phyloP scores from a whole-genome alignment of 2,329 filamentous ascomycete species.

The Alternaria dauci region DNA sequence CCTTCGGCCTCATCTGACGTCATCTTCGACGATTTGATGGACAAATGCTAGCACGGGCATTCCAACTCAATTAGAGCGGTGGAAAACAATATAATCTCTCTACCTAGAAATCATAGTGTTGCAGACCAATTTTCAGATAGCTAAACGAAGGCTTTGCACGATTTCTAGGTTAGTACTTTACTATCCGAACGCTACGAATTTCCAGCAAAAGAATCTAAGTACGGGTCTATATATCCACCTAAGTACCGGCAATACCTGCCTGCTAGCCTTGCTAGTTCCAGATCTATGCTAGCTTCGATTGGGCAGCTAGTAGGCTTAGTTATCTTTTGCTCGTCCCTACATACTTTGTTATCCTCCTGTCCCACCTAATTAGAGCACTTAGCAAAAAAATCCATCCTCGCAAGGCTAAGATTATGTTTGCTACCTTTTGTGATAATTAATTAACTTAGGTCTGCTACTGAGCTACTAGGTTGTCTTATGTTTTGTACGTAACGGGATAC shows the following conservation, averaged over 20 bases:
- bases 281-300: too few species aligned
- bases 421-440: too few species aligned
- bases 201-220: neutral
- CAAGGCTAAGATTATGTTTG: too few species aligned
- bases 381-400: too few species aligned
- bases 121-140: neutral
- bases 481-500: too few species aligned
- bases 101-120: neutral
- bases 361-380: too few species aligned
- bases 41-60: neutral
- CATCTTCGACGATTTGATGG: neutral
- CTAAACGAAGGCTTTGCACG: neutral
- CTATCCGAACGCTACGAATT: neutral
- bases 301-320: too few species aligned
- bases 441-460: too few species aligned
- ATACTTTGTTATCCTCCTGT: too few species aligned
- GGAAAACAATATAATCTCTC: neutral
- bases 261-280: too few species aligned
- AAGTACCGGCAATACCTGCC: neutral
- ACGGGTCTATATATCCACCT: neutral
- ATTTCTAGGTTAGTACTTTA: neutral
- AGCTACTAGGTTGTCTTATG: too few species aligned
- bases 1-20: neutral
- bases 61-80: neutral
- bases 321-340: too few species aligned